phyloP scores from a whole-genome alignment of 306 rosid species.

The Alnus glutinosa region DNA sequence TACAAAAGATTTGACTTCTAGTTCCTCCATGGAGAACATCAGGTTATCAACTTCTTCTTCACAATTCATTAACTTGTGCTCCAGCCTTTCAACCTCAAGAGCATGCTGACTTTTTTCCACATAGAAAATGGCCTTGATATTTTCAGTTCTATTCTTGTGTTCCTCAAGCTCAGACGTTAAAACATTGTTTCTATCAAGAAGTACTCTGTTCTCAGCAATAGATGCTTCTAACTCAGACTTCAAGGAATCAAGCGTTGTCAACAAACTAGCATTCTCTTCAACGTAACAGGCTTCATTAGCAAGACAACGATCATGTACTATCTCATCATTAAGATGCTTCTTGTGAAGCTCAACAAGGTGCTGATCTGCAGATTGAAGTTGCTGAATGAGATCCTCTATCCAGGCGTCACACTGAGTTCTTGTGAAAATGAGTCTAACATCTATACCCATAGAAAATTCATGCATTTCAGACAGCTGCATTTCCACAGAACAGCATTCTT shows the following conservation, averaged over 20 bases:
- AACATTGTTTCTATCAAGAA: conserved; percentile 50
- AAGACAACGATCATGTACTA: conserved; percentile 46
- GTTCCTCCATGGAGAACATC: conserved; percentile 69
- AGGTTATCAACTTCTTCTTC: conserved; percentile 61
- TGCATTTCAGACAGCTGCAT: conserved; percentile 62
- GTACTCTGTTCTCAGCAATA: conserved; percentile 48
- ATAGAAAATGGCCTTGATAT: conserved; percentile 34
- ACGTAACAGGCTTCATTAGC: conserved; percentile 50
- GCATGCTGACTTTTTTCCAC: conserved; percentile 32
- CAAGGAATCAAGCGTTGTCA: conserved; percentile 52
- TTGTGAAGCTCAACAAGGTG: conserved; percentile 48
- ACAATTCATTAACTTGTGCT: conserved; percentile 52
- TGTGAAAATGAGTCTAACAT: conserved; percentile 51
- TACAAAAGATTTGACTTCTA: conserved; percentile 67
- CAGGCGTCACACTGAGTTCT: conserved; percentile 62
- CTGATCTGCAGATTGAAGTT: conserved; percentile 48
- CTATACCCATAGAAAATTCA: conserved; percentile 56
- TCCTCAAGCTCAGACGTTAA: conserved; percentile 49
- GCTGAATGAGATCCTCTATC: conserved; percentile 50
- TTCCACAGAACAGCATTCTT: conserved; percentile 64
- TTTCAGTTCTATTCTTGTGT: conserved; percentile 42
- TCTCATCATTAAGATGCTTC: conserved; percentile 55
- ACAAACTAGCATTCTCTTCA: conserved; percentile 65
- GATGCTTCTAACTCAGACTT: conserved; percentile 59
- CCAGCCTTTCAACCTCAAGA: conserved; percentile 66